A percentile compares a stretch with the other conserved stretches of the same genome.
Evolutionary conservation across 306 rosid genomes (phyloP).

Genomic region (Quercus berberidifolia): DNA sequence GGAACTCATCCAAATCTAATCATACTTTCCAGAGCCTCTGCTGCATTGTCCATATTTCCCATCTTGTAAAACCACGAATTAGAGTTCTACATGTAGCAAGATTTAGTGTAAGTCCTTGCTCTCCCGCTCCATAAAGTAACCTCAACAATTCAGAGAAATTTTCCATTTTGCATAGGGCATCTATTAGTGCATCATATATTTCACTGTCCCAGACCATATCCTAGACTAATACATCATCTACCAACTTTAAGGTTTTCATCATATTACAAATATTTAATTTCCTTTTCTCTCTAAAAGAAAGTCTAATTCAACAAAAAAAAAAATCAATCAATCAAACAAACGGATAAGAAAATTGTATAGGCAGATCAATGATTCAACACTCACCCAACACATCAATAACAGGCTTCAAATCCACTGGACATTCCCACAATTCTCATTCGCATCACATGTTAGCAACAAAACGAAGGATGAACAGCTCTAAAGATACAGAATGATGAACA

Average conservation of each 20-base stretch:
- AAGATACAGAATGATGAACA: no score
- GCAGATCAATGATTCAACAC: no score
- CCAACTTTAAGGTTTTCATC: constrained; percentile 26
- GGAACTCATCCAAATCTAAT: constrained; percentile 40
- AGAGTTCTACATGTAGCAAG: constrained; percentile 23
- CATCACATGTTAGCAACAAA: no score
- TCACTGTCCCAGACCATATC: constrained; percentile 13
- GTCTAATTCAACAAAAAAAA: no score
- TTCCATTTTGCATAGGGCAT: constrained; percentile 23
- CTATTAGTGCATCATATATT: constrained; percentile 16
- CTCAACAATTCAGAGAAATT: constrained; percentile 4
- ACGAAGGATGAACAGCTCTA: no score
- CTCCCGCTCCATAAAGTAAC: constrained; percentile 32
- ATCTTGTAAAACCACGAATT: constrained; percentile 25
- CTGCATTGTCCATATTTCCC: constrained; percentile 28
- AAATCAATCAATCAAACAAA: no score
- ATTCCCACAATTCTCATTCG: no score
- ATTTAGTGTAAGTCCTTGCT: constrained; percentile 22
- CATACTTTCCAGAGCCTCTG: constrained; percentile 29
- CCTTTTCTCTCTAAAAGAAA: no score
- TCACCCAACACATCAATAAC: no score
- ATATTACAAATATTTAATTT: constrained; percentile 5
- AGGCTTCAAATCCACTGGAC: no score
- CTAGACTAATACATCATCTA: constrained; percentile 29
- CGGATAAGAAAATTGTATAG: no score